Base-by-base conservation (phyloP, 768 basidiomycete genomes). In the Psilocybe azurescens region DNA sequence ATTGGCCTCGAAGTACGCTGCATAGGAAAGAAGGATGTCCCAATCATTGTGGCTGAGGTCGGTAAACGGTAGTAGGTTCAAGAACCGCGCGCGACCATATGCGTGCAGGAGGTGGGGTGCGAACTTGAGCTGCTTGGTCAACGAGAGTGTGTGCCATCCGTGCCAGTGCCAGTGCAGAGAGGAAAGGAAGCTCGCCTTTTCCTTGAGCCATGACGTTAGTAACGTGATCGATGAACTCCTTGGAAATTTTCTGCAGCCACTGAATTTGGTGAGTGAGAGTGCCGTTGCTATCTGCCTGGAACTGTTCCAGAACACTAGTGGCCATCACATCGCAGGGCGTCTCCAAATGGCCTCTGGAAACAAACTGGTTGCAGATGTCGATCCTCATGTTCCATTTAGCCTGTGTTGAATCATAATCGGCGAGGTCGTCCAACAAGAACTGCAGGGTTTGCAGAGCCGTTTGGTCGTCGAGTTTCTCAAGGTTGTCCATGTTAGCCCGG, bases 1-100 rank as follows among this genome's bases (percentile, higher is more conserved):
- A 5, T 75, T 74, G 11, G 71, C 66, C 56, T 79, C 78, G 30
- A 77, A 69, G 29, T 78, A 71, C 7, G 75, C 67, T 3, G 82
- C 77, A 6, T 81, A 79, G 30, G 77, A 78, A 1, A 82, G 65
- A 16, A 90, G 65, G 6, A 80, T 69, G 46, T 81, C 80, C 77
- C 85, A 83, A 41, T 87, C 85, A 6, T 72, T 64, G 0, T 65
- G 2, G 0, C 67, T 63, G 48, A 88, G 75, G 3, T 75, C 72
- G 2, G 58, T 46, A n/a, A 65, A 51, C 0, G 70, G 65, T 52
- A 77, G 58, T 38, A 64, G 64, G 6, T 70, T 71, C 16, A 68
- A 52, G 55, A 67, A 63, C 63, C 76, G 71, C 11, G 79, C 70
- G n/a, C 74, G 64, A 8, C 73, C 73, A 67, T 86, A 88, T 11